Percentiles rank a stretch among this genome's conserved stretches.
Conservation (phyloP, 768 basidiomycete genomes). For the Hygrocybe coccinea region DNA sequence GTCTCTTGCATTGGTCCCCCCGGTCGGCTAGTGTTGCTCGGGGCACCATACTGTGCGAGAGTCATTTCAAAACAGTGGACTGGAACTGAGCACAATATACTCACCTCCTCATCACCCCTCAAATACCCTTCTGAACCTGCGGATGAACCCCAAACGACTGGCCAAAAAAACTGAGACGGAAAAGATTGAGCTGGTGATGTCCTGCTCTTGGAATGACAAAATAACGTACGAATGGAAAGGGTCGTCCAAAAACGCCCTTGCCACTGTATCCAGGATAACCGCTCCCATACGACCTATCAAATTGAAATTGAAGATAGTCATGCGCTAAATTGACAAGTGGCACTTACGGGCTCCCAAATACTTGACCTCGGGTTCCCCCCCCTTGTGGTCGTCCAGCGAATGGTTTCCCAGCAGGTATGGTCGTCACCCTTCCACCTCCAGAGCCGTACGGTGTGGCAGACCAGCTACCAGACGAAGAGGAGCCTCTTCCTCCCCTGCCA, state of each 20-base stretch:
- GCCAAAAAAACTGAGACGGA: conserved; percentile 43
- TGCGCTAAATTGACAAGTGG: neutral
- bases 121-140: conserved; percentile 19
- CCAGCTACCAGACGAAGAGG: conserved; percentile 14
- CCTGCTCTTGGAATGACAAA: neutral
- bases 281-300: conserved; percentile 50
- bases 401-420: conserved; percentile 41
- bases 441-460: conserved; percentile 21
- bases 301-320: conserved; percentile 3
- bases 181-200: neutral
- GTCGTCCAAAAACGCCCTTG: conserved; percentile 43
- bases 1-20: conserved; percentile 41
- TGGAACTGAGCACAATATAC: neutral
- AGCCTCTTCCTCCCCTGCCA: conserved; percentile 7
- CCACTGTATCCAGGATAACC: conserved; percentile 52
- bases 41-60: conserved; percentile 41
- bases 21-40: conserved; percentile 41
- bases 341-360: conserved; percentile 43
- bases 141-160: conserved; percentile 42
- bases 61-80: neutral
- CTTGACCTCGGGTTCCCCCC: conserved; percentile 45
- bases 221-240: conserved; percentile 48
- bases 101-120: conserved; percentile 37
- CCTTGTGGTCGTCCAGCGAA: conserved; percentile 48
- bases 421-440: conserved; percentile 28